Evolutionary conservation across 1,139 yeast genomes (phyloP).

Genomic region (Suhomyces bribrorum): DNA sequence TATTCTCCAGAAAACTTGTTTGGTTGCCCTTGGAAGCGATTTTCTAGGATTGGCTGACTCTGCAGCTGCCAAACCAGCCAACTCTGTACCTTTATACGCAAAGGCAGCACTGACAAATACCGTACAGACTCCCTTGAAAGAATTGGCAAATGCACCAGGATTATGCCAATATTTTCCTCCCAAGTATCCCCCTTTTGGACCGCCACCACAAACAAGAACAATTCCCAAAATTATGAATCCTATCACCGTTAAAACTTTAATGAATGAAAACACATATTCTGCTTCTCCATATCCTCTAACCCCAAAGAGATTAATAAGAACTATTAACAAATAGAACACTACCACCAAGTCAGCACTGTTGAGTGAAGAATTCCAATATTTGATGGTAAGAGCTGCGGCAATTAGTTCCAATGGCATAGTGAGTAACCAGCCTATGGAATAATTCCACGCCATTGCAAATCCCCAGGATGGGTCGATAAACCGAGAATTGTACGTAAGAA

Average conservation of each 20-base stretch:
- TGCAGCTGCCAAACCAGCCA: constrained; percentile 46
- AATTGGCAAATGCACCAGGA: constrained; percentile 41
- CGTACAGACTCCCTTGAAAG: constrained; percentile 42
- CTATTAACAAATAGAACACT: constrained; percentile 33
- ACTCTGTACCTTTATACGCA: constrained; percentile 43
- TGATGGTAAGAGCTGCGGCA: constrained; percentile 47
- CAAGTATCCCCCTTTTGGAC: constrained; percentile 32
- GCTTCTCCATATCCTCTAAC: constrained; percentile 45
- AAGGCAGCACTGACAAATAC: constrained; percentile 44
- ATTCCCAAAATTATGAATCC: constrained; percentile 43
- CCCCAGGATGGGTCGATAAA: constrained; percentile 77
- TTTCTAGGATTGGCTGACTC: constrained; percentile 46
- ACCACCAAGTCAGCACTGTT: constrained; percentile 41
- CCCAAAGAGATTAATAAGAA: constrained; percentile 35
- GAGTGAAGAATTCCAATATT: constrained; percentile 31
- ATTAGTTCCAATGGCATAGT: constrained; percentile 73
- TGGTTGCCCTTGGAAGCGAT: constrained; percentile 64
- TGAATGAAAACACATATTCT: constrained; percentile 36
- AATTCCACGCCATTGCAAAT: constrained; percentile 75
- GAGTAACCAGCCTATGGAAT: constrained; percentile 74
- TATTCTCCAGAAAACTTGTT: constrained; percentile 71
- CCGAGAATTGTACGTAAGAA: constrained; percentile 64
- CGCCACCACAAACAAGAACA: constrained; percentile 39
- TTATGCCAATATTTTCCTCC: constrained; percentile 49
- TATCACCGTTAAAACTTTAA: constrained; percentile 34